Evolutionary conservation across 352 stramenopile genomes (phyloP).

Genomic region (Phytophthora fragariaefolia): DNA sequence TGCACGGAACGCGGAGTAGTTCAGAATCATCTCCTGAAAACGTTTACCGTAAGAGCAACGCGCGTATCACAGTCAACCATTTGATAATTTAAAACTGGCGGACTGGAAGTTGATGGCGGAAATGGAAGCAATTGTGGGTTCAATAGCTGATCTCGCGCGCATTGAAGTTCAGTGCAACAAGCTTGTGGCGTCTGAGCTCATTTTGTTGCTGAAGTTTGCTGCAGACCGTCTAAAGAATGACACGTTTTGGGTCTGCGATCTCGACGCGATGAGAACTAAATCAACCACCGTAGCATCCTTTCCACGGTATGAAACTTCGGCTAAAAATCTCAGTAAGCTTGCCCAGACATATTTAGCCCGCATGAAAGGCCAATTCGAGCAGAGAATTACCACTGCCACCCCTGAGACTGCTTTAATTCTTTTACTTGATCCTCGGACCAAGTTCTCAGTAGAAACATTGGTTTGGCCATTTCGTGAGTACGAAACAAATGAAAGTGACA

Average conservation of each 20-base stretch:
- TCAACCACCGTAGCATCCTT: not conserved
- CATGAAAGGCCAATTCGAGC: slow-evolving; percentile 2
- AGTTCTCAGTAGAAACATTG: slow-evolving; percentile 1
- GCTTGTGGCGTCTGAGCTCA: slow-evolving; percentile 12
- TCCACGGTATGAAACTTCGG: not conserved
- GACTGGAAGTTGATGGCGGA: slow-evolving; percentile 8
- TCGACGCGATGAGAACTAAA: not conserved
- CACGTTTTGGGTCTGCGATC: not conserved
- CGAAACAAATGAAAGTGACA: too few relatives aligned
- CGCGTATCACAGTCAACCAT: slow-evolving; percentile 17
- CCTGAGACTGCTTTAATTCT: slow-evolving; percentile 4
- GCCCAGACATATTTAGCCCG: not conserved
- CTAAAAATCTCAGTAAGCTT: not conserved
- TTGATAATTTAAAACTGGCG: not conserved
- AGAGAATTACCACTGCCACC: not conserved
- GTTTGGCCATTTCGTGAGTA: too few relatives aligned
- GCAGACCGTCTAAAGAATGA: slow-evolving; percentile 1
- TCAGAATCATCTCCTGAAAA: not conserved
- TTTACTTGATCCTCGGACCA: slow-evolving; percentile 5
- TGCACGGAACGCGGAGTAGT: not conserved
- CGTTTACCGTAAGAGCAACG: slow-evolving; percentile 18
- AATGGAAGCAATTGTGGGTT: slow-evolving; percentile 7
- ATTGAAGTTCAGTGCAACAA: slow-evolving; percentile 19
- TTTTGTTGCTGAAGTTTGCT: slow-evolving; percentile 10
- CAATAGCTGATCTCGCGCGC: slow-evolving; percentile 7